Base-by-base conservation (phyloP, 2,329 filamentous ascomycete genomes). In the Ceratocystis destructans region DNA sequence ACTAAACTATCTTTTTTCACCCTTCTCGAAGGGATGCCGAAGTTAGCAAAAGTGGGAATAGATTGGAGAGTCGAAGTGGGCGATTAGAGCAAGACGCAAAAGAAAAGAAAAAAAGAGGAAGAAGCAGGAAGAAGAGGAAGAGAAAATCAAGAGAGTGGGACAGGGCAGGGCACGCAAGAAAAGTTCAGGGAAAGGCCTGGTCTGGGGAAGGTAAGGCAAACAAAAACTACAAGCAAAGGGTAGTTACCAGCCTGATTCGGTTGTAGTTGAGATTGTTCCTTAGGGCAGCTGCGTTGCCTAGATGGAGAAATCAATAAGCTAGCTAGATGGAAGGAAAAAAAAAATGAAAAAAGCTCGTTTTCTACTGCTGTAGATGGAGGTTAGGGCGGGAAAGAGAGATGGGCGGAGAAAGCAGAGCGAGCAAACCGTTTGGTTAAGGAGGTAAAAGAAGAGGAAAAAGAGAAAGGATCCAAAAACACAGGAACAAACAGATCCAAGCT, bases 31-130 rank as follows among this genome's bases (percentile, higher is more conserved):
- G 22, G 53, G 53, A 31, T 28, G 53, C 53, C 12, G 10, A 57
- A 33, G 53, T n/a, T 25, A 53, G 22, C 17, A 22, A 33, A 33
- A 31, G 17, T 12, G 17, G 53, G 25, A 57, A 57, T 20, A 53
- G 48, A 53, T 25, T n/a, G 22, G 48, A 53, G 48, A 61, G 17
- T 28, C n/a, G 22, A n/a, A 31, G 22, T 25, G 7, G 15, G 48
- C 48, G 48, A 53, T 53, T 25, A 20, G 48, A 25, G 46, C n/a
- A 25, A 31, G 55, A 22, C 55, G 61, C 20, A 20, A 64, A 37
- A 33, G 15, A 64, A 50, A 53, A 64, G 28, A 53, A 53, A 53
- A 64, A 20, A 33, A 61, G 31, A 61, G 31, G 25, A 62, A 41
- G 20, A 62, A 44, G 25, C 37, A 62, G 44, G 15, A 20, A 15